These are phyloP conservation scores for Mycena alexandri DNA, from an alignment of 768 basidiomycete species.

Conservation along the genomic window DNA sequence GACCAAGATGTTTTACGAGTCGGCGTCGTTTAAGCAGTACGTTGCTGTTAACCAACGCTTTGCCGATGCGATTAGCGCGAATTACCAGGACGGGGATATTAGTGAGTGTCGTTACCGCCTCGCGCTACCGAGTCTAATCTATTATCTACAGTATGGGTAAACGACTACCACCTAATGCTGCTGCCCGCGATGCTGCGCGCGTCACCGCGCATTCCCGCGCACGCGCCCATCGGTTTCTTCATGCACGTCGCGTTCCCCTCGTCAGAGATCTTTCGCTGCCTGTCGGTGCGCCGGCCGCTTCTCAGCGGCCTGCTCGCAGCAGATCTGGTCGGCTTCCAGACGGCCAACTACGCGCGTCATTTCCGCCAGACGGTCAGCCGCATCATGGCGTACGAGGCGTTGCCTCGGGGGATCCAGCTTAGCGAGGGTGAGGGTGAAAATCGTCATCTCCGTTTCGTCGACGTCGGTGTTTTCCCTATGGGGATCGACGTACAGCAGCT, in stretches of 20 bases:
- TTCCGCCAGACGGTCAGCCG: conserved; percentile 89
- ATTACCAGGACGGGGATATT: conserved; percentile 91
- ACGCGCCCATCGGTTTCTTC: conserved; percentile 91
- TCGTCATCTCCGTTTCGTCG: conserved; percentile 73
- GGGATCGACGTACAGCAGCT: conserved; percentile 85
- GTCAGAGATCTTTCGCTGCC: conserved; percentile 95
- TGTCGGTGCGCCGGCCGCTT: conserved; percentile 82
- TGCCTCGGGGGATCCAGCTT: conserved; percentile 86
- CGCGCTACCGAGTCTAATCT: not conserved
- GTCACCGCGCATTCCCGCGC: conserved; percentile 62
- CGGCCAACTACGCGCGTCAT: conserved; percentile 84
- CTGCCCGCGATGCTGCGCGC: conserved; percentile 88
- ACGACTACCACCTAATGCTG: conserved; percentile 98
- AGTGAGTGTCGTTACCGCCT: conserved; percentile 49
- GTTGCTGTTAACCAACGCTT: conserved; percentile 92
- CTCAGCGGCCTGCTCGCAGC: conserved; percentile 92
- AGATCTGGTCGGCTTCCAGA: conserved; percentile 95
- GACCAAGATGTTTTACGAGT: conserved; percentile 85
- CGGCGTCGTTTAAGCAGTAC: conserved; percentile 86
- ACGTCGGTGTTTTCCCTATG: conserved; percentile 92
- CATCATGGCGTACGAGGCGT: conserved; percentile 82
- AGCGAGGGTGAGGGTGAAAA: conserved; percentile 51
- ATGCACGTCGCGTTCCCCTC: conserved; percentile 97
- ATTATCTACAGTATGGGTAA: conserved; percentile 72
- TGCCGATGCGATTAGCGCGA: conserved; percentile 83